phyloP scores from a whole-genome alignment of 2,329 filamentous ascomycete species.

The Gyromitra esculenta region DNA sequence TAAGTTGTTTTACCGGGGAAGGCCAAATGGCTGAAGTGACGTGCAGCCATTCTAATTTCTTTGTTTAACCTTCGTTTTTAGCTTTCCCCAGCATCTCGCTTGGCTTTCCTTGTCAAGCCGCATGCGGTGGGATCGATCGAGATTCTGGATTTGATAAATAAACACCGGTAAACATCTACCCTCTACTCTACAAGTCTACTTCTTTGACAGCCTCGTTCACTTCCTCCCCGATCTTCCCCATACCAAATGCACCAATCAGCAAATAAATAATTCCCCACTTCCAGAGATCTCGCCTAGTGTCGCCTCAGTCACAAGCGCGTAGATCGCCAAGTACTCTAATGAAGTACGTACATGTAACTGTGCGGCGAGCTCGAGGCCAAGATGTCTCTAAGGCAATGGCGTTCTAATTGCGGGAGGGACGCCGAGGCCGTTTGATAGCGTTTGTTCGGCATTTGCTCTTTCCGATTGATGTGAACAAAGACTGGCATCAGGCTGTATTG shows the following conservation, averaged over 20 bases:
- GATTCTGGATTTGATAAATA: slow-evolving; percentile 7
- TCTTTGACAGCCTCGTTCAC: neutral
- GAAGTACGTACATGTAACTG: neutral
- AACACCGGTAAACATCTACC: neutral
- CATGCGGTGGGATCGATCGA: neutral
- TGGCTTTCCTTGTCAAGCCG: slow-evolving; percentile 6
- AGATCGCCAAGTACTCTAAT: neutral
- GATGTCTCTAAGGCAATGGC: neutral
- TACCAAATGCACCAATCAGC: no score
- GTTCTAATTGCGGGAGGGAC: neutral
- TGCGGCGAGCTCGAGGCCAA: neutral
- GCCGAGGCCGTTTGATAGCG: neutral
- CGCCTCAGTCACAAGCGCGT: slow-evolving; percentile 15
- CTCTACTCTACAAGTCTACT: neutral
- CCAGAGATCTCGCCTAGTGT: no score
- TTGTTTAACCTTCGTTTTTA: neutral
- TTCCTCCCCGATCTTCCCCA: slow-evolving; percentile 2
- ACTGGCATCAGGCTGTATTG: slow-evolving; percentile 27
- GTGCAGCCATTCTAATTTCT: neutral
- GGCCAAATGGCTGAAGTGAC: neutral
- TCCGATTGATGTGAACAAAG: slow-evolving; percentile 7
- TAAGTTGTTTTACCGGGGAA: neutral
- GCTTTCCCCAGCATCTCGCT: neutral
- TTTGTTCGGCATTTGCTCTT: slow-evolving; percentile 19
- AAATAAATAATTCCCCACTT: no score